Percentiles rank a stretch among this genome's conserved stretches.
Conservation (phyloP, 2,329 filamentous ascomycete genomes). For the Aureobasidium zeae region DNA sequence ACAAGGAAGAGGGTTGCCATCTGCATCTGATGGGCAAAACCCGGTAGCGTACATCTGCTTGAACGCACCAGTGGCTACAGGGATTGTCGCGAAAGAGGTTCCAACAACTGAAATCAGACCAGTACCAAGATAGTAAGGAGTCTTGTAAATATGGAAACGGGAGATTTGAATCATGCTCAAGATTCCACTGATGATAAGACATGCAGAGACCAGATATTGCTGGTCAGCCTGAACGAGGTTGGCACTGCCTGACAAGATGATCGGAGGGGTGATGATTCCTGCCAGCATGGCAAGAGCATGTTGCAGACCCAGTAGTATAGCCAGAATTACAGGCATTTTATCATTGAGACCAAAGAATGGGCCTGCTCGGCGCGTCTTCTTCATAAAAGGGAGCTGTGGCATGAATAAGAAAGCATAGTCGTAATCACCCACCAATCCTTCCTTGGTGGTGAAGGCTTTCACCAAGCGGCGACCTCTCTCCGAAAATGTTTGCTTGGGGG, state of each 20-base stretch:
- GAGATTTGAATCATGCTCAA: conserved; percentile 70
- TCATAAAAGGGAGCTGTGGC: conserved; percentile 74
- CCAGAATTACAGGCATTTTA: conserved; percentile 64
- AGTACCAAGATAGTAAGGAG: conserved; percentile 67
- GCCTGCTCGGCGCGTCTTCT: conserved; percentile 47
- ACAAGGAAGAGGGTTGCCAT: conserved; percentile 61
- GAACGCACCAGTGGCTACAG: conserved; percentile 62
- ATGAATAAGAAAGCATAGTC: conserved; percentile 85
- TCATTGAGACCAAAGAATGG: conserved; percentile 83
- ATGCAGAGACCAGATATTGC: conserved; percentile 71
- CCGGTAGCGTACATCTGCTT: conserved; percentile 70
- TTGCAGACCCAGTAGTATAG: conserved; percentile 66
- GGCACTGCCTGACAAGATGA: conserved; percentile 59
- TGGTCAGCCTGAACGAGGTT: conserved; percentile 53
- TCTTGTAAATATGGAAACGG: conserved; percentile 61
- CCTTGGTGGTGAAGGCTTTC: conserved; percentile 43
- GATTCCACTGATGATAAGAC: conserved; percentile 68
- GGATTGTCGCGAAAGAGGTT: conserved; percentile 68
- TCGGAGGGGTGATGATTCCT: conserved; percentile 64
- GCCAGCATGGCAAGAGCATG: conserved; percentile 65
- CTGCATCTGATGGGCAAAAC: conserved; percentile 50
- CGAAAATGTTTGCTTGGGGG: conserved; percentile 33
- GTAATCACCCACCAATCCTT: conserved; percentile 75
- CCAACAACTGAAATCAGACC: conserved; percentile 72
- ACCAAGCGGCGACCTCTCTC: conserved; percentile 33